These are phyloP conservation scores for Puccinia polysora DNA, from an alignment of 1,284 basidiomycete genomes.

Conservation along the genomic window DNA sequence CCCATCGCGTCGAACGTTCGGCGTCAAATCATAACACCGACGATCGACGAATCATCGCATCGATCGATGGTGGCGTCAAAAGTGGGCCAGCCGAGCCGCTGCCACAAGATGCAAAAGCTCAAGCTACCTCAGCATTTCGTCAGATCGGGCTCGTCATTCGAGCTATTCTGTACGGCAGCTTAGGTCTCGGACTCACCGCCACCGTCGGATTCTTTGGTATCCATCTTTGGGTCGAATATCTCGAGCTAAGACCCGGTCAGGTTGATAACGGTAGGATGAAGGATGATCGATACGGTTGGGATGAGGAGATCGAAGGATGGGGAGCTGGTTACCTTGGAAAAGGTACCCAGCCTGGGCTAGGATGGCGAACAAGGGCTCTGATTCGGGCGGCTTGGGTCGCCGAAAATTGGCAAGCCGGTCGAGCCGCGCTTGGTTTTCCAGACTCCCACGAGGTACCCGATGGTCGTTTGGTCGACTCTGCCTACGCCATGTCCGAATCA, in stretches of 20 bases:
- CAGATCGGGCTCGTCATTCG: conserved; percentile 17
- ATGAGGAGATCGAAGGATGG: conserved; percentile 47
- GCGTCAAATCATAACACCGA: no score
- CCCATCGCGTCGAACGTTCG: no score
- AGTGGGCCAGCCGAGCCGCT: conserved; percentile 11
- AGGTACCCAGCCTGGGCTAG: conserved; percentile 49
- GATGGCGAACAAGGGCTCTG: conserved; percentile 46
- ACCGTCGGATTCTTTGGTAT: conserved; percentile 44
- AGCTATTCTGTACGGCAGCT: conserved; percentile 26
- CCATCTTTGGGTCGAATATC: conserved; percentile 49
- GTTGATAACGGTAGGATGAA: not conserved
- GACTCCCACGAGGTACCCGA: conserved; percentile 15
- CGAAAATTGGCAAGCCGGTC: conserved; percentile 46
- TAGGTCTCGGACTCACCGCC: conserved; percentile 45
- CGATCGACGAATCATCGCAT: conserved; percentile 14
- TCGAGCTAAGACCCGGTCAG: conserved; percentile 39
- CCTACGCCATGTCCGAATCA: conserved; percentile 48
- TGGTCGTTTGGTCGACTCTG: conserved; percentile 45
- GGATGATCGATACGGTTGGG: conserved; percentile 44
- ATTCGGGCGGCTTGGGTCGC: conserved; percentile 49
- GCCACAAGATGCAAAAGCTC: conserved; percentile 17
- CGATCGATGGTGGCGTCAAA: conserved; percentile 23
- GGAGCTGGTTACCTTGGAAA: conserved; percentile 47
- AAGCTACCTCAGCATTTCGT: conserved; percentile 29
- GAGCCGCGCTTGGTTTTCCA: not conserved